Conservation (phyloP, 2,329 filamentous ascomycete genomes). For the Aspergillus tamarii region DNA sequence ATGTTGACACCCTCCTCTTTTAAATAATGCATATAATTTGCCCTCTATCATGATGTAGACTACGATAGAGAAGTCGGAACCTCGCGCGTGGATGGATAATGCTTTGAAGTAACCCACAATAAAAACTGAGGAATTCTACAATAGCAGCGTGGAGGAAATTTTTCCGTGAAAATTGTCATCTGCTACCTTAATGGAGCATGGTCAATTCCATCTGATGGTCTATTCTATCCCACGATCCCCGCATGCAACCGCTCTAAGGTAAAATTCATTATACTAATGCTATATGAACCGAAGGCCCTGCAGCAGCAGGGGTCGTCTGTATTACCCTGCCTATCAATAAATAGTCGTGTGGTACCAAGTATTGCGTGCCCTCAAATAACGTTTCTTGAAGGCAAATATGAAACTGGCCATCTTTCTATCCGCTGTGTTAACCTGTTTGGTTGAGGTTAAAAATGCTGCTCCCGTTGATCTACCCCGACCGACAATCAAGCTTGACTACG, state of each 20-base stretch:
- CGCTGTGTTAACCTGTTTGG: neutral
- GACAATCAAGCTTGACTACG: slow-evolving; percentile 64
- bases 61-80: neutral
- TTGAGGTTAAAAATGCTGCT: neutral
- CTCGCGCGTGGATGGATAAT: neutral
- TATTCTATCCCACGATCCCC: no score
- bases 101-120: neutral
- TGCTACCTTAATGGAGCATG: neutral
- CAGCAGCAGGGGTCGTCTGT: neutral
- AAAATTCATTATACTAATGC: neutral
- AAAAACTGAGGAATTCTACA: neutral
- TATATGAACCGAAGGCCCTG: neutral
- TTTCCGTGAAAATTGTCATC: neutral
- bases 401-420: neutral
- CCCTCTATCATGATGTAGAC: neutral
- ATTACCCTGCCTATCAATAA: neutral
- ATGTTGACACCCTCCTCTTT: neutral
- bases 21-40: neutral
- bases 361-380: neutral
- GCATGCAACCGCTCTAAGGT: neutral
- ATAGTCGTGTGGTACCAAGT: neutral
- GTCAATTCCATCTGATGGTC: neutral
- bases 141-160: neutral
- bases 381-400: neutral
- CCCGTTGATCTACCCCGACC: neutral